Base-by-base conservation (phyloP, 139 green algal species). In the Penium margaritaceum region DNA sequence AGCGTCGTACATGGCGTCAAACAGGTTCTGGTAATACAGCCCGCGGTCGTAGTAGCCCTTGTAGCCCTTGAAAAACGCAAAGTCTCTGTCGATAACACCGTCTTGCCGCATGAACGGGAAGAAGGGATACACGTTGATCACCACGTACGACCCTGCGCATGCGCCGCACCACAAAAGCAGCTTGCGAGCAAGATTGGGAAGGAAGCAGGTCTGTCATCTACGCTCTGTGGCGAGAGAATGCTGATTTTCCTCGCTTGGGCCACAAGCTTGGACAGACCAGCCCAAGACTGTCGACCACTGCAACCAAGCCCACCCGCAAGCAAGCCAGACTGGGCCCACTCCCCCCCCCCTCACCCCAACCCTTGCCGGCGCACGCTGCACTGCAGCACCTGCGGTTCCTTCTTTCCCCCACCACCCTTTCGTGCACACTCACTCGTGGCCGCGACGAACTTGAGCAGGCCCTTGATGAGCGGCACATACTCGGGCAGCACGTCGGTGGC, bases 111-210 rank as follows among this genome's bases (percentile, higher is more conserved):
- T 60, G 60, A 30, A 68, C 36, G 60, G 60, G 60, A 68, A 68
- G 37, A 68, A 68, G n/a, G 60, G 60, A 27, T 68, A 68, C n/a
- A n/a, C 29, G 60, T 68, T 68, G 15, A 68, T 21, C 36, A 46
- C 37, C 60, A 27, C 19, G 60, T 36, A 46, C 1, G 60, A 68
- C 21, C 5, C 60, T 58, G 46, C n/a, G n/a, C n/a, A n/a, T n/a
- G n/a, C n/a, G n/a, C n/a, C n/a, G n/a, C n/a, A n/a, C n/a, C n/a
- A n/a, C n/a, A n/a, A n/a, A n/a, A n/a, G n/a, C n/a, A n/a, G n/a
- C n/a, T n/a, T n/a, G 46, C 2, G 14, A 19, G 5, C 1, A 21
- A 55, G 2, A 9, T 3, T 17, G 5, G 5, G 41, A 51, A 12
- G 41, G 41, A 51, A 7, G 41, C 41, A 12, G 41, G 41, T n/a